Base-by-base conservation (phyloP, 257 asterid species). In the Primulina eburnea region DNA sequence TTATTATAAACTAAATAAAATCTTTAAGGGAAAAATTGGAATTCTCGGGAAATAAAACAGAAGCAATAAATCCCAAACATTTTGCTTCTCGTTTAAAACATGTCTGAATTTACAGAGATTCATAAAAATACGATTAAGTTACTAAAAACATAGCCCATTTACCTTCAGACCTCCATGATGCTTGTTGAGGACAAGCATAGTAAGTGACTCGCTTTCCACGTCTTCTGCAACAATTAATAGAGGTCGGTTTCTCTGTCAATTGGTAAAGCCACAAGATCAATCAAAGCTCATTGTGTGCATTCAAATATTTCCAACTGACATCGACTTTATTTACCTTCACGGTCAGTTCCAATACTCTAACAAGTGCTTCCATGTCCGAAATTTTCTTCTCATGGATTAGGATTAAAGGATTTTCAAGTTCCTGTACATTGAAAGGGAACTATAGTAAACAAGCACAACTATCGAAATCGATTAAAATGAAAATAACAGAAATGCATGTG, bases 301-400 rank as follows among this genome's bases (percentile, higher is more conserved):
- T 65, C 24, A 6, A 67, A 76, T 62, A 35, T 58, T 73, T 61
- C 61, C 60, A 73, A 68, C 16, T 21, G 43, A 26, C 2, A 72
- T 61, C 53, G 28, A 60, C 8, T 58, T 67, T 11, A 20, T 65
- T 69, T 85, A 92, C 98, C 95, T 89, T 83, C 30, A 92, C 75
- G 69, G 92, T 87, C 81, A 86, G 74, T 85, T 92, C 98, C 80
- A 92, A 72, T 60, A 89, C 73, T 78, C 83, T 85, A 73, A 85
- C 90, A 73, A 89, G 92, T 1, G 82, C 83, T 53, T 70, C 77
- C 79, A 89, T 80, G 76, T 89, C 93, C 50, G 94, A 87, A 76
- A 92, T 92, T 76, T 92, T 92, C 90, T 92, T 92, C 79, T 92
- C 98, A 52, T 92, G 94, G 74, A 92, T 88, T 53, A 92, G 82